A percentile compares a stretch with the other conserved stretches of the same genome.
phyloP scores from a whole-genome alignment of 2,329 filamentous ascomycete genomes.

The Aspergillus oerlinghausenensis region DNA sequence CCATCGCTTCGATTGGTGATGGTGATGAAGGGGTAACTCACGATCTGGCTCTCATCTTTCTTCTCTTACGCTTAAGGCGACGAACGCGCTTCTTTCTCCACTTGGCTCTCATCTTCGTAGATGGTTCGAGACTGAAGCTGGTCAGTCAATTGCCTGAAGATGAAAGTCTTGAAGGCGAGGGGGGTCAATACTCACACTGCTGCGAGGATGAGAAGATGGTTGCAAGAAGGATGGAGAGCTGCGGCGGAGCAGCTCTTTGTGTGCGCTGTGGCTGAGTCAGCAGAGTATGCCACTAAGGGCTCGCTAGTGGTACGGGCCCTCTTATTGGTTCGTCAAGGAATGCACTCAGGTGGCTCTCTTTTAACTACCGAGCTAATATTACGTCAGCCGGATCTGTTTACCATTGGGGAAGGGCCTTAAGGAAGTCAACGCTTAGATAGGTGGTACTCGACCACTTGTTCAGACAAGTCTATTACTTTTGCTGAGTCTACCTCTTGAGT shows the following conservation, averaged over 20 bases:
- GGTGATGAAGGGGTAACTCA: slow-evolving; percentile 50
- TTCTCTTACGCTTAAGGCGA: slow-evolving; percentile 99
- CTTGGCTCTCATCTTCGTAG: slow-evolving; percentile 77
- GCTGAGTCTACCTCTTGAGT: not conserved
- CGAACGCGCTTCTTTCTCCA: slow-evolving; percentile 99
- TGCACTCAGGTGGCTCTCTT: slow-evolving; percentile 1
- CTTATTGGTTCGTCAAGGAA: slow-evolving; percentile 14
- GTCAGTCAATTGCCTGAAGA: slow-evolving; percentile 15
- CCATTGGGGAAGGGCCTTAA: too few species aligned
- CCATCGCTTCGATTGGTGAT: not conserved
- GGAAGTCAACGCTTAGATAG: not conserved
- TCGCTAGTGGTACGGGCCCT: slow-evolving; percentile 17
- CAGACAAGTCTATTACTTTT: not conserved
- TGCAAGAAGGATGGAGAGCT: slow-evolving; percentile 34
- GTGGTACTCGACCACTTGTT: not conserved
- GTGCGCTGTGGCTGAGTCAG: slow-evolving; percentile 40
- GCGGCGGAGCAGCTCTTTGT: slow-evolving; percentile 35
- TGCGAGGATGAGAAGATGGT: slow-evolving; percentile 44
- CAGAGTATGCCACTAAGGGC: slow-evolving; percentile 25
- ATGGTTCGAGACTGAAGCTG: slow-evolving; percentile 27
- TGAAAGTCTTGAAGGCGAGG: slow-evolving; percentile 1
- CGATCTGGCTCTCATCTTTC: slow-evolving; percentile 98
- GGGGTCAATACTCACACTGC: slow-evolving; percentile 35
- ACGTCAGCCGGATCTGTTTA: slow-evolving; percentile 4
- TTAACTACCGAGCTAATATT: slow-evolving; percentile 19